Percentiles rank a stretch among this genome's conserved stretches.
Evolutionary conservation across 2,329 filamentous ascomycete species (phyloP).

Genomic region (Sclerotiophoma versabilis): DNA sequence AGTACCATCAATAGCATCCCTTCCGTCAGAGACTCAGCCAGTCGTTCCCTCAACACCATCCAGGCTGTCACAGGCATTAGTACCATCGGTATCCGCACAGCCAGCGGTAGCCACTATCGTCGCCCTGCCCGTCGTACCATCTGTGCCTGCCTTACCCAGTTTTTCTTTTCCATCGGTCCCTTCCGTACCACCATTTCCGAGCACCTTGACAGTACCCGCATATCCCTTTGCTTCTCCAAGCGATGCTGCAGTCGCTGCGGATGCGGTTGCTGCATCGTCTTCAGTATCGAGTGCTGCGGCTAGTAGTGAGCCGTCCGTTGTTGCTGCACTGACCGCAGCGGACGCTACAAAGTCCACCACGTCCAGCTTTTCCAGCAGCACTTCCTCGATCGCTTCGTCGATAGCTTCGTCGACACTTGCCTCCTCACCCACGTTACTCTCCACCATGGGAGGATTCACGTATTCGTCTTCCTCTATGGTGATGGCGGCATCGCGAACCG

Average conservation of each 20-base stretch:
- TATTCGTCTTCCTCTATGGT: background rate
- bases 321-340: constrained; percentile 9
- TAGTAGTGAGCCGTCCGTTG: constrained; percentile 12
- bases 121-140: constrained; percentile 24
- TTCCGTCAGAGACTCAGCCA: constrained; percentile 4
- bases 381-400: constrained; percentile 6
- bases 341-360: background rate
- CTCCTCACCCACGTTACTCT: constrained; percentile 4
- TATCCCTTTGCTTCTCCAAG: constrained; percentile 44
- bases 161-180: constrained; percentile 34
- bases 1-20: constrained; percentile 2
- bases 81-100: background rate
- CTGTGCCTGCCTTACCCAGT: constrained; percentile 25
- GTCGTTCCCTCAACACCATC: background rate
- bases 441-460: constrained; percentile 6
- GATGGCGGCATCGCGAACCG: background rate
- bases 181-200: constrained; percentile 46
- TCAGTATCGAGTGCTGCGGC: constrained; percentile 8
- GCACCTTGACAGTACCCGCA: constrained; percentile 42
- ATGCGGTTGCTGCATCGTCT: constrained; percentile 18
- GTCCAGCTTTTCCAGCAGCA: constrained; percentile 2
- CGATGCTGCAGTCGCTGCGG: constrained; percentile 15
- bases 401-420: background rate
- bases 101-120: constrained; percentile 7
- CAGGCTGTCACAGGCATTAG: background rate